Percentiles rank a stretch among this genome's conserved stretches.
Conservation (phyloP, 768 basidiomycete genomes). For the Pulveroboletus sp. region DNA sequence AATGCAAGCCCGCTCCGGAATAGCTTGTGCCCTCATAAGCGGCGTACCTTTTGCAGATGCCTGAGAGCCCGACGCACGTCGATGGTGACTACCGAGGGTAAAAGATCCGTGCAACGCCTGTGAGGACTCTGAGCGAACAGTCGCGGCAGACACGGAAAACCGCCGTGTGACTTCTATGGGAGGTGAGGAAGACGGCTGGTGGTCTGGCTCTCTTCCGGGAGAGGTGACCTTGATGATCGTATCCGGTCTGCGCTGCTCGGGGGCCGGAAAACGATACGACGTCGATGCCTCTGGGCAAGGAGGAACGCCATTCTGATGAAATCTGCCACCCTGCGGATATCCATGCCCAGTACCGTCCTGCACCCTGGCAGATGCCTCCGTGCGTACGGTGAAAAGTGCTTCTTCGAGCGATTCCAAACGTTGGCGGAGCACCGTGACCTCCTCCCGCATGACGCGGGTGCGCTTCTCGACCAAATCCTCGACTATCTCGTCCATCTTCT, state of each 20-base stretch:
- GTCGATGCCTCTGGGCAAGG: slow-evolving; percentile 30
- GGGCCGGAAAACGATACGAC: slow-evolving; percentile 46
- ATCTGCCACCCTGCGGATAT: slow-evolving; percentile 21
- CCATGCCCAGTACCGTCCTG: slow-evolving; percentile 14
- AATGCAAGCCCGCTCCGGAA: slow-evolving; percentile 18
- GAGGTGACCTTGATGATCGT: slow-evolving; percentile 36
- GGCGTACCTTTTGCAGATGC: slow-evolving; percentile 19
- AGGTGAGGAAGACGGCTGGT: slow-evolving; percentile 36
- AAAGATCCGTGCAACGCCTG: slow-evolving; percentile 16
- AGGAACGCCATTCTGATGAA: slow-evolving; percentile 37
- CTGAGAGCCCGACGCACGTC: slow-evolving; percentile 13
- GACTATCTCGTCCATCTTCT: slow-evolving; percentile 55
- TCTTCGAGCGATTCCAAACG: slow-evolving; percentile 69
- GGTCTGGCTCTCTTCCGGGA: slow-evolving; percentile 41
- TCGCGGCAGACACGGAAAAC: slow-evolving; percentile 41
- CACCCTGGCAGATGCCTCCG: slow-evolving; percentile 15
- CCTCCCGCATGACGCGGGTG: slow-evolving; percentile 52
- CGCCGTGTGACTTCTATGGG: slow-evolving; percentile 47
- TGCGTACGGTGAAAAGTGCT: slow-evolving; percentile 30
- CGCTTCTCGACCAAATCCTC: slow-evolving; percentile 59
- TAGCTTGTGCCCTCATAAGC: slow-evolving; percentile 11
- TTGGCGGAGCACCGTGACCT: slow-evolving; percentile 54
- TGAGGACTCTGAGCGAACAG: slow-evolving; percentile 42
- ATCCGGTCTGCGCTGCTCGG: slow-evolving; percentile 34
- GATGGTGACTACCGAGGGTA: slow-evolving; percentile 17